Percentiles rank a stretch among this genome's conserved stretches.
These are phyloP conservation scores for Fraxinus dipetala DNA, from an alignment of 305 asterid genomes.

Conservation along the genomic window DNA sequence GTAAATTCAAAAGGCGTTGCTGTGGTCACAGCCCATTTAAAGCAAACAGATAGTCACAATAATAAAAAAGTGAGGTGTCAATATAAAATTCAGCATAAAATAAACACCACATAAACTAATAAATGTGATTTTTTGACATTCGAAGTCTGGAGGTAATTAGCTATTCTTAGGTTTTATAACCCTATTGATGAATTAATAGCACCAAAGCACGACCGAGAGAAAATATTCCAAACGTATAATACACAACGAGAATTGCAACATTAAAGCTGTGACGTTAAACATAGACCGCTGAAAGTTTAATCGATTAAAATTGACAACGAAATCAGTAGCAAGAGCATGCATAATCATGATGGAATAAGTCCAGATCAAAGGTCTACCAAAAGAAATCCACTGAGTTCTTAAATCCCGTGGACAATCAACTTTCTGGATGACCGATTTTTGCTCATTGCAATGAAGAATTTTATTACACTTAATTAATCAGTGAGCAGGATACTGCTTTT, in stretches of 20 bases:
- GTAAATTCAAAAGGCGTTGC: neutral
- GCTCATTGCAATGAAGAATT: neutral
- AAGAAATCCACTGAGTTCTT: neutral
- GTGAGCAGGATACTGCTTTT: neutral
- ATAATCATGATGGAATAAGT: neutral
- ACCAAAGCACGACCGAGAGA: neutral
- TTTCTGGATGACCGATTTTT: neutral
- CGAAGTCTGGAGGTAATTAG: neutral
- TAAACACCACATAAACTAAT: neutral
- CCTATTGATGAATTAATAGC: neutral
- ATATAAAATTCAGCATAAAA: neutral
- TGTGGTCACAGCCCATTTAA: neutral
- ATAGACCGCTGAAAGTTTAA: neutral
- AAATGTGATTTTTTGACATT: neutral
- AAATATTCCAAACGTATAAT: neutral
- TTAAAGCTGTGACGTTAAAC: neutral
- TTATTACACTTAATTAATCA: neutral
- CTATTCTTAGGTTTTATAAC: neutral
- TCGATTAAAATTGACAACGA: neutral
- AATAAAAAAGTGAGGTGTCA: slow-evolving; percentile 5
- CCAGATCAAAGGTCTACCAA: neutral
- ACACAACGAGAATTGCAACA: neutral
- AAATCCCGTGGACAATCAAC: neutral
- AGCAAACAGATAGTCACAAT: neutral
- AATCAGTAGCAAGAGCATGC: neutral